Conservation (phyloP, 305 asterid species). For the Fraxinus angustifolia region DNA sequence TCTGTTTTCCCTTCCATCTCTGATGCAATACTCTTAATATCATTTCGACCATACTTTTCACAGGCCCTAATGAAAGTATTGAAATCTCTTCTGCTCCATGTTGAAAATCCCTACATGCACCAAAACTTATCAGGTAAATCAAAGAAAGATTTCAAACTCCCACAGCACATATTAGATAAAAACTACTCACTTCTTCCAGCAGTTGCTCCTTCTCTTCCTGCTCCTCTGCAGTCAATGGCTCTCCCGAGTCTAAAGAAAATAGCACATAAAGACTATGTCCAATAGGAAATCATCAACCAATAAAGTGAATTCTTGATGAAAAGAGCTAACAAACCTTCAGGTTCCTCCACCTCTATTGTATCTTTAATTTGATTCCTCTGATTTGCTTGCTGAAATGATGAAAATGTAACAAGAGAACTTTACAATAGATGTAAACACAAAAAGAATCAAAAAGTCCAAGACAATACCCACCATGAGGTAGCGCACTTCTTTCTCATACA, state of each 20-base stretch:
- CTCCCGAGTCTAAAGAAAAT: constrained; percentile 66
- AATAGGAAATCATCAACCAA: constrained; percentile 15
- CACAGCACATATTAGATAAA: neutral
- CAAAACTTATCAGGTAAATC: constrained; percentile 18
- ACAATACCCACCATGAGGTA: constrained; percentile 72
- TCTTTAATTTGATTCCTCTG: constrained; percentile 91
- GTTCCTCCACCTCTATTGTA: constrained; percentile 85
- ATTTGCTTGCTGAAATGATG: constrained; percentile 55
- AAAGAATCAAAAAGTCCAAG: constrained; percentile 12
- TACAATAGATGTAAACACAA: constrained; percentile 10
- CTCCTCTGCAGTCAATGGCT: constrained; percentile 95
- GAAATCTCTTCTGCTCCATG: constrained; percentile 99
- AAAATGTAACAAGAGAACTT: constrained; percentile 10
- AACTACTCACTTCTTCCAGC: constrained; percentile 67
- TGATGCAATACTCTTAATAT: constrained; percentile 71
- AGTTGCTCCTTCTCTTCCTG: constrained; percentile 90
- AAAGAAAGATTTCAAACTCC: constrained; percentile 7
- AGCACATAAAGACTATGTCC: constrained; percentile 24
- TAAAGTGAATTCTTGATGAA: constrained; percentile 5
- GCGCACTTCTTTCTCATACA: constrained; percentile 99
- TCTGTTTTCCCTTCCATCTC: constrained; percentile 98
- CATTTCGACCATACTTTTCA: constrained; percentile 92
- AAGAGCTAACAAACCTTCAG: constrained; percentile 59
- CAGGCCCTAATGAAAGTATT: constrained; percentile 93
- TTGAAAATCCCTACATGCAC: constrained; percentile 71